Evolutionary conservation across 2,329 filamentous ascomycete species (phyloP), one percentile per base, ranked within the genome.

Genomic region (Aphanoascus verrucosus): DNA sequence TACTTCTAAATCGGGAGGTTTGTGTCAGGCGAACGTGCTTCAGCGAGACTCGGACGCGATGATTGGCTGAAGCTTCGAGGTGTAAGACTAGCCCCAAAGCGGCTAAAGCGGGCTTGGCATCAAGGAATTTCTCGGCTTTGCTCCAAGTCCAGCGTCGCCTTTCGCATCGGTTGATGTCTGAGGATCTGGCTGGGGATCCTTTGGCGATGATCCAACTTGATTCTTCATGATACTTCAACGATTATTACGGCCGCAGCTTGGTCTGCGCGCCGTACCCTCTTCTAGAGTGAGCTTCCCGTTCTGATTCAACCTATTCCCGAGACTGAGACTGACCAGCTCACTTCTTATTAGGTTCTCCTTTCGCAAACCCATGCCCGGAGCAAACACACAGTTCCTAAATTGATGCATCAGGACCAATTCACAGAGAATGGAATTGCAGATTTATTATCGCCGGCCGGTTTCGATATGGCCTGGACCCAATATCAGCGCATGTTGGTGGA

Each of bases 401-500:
- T 81, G 59, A 67, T 65, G 40, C 70, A 77, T 63, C 69, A 76
- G 53, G 58, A 63, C 11, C 57, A 65, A 40, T 77, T 79, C 60
- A 63, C 64, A 53, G 55, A 71, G 52, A 62, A 78, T 58, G 81
- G 81, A 55, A 75, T 95, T 5, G 78, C 81, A n/a, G 80, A 81
- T 12, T 76, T 97, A 56, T 76, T 95, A 65, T 83, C 83, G 31
- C 68, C 77, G 1, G 74, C 78, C 49, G 86, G 80, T 52, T 94
- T 86, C 70, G 72, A 84, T 53, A 78, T 87, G 52, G 83, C 89
- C 48, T 98, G 88, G 83, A 84, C 78, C 34, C 76, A 89, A 64
- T 94, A 96, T 73, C 89, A 94, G 77, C 66, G 73, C 37, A 71
- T 85, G 60, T 76, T 91, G 63, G 69, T 90, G 50, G 76, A 88